These are phyloP conservation scores for Sarcomyxa edulis DNA, from an alignment of 768 basidiomycete genomes.

Conservation along the genomic window DNA sequence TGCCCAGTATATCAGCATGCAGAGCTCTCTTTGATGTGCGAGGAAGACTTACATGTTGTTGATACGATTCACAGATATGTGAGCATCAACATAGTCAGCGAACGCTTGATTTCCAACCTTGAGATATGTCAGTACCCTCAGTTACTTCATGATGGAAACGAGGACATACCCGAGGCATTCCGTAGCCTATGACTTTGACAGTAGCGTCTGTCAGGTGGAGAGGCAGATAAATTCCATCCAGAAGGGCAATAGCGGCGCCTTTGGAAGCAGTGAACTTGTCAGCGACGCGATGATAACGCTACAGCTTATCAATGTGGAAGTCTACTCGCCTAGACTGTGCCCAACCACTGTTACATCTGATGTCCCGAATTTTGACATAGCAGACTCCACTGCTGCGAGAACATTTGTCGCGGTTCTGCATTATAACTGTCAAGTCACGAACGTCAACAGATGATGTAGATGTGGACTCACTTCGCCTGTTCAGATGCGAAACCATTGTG, in stretches of 20 bases:
- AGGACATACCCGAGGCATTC: constrained; percentile 36
- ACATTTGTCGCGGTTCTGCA: constrained; percentile 35
- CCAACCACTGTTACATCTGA: constrained; percentile 39
- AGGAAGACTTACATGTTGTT: constrained; percentile 43
- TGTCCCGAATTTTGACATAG: constrained; percentile 28
- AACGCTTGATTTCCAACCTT: constrained; percentile 58
- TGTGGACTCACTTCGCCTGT: constrained; percentile 30
- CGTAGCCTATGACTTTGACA: constrained; percentile 28
- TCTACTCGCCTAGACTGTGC: constrained; percentile 33
- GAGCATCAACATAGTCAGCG: constrained; percentile 53
- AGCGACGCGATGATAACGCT: no score
- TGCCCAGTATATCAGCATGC: neutral
- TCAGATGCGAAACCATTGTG: constrained; percentile 40
- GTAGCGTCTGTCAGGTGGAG: constrained; percentile 37
- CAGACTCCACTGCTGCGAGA: constrained; percentile 32
- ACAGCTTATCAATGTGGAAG: neutral
- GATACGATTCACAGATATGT: constrained; percentile 47
- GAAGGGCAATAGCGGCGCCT: constrained; percentile 50
- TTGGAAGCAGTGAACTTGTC: neutral
- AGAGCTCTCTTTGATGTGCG: neutral
- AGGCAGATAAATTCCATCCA: constrained; percentile 53
- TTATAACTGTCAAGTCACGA: neutral
- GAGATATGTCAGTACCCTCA: neutral
- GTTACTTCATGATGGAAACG: constrained; percentile 15
- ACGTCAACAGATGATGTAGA: neutral